Conservation (phyloP, 2,329 filamentous ascomycete genomes). For the Talaromyces sp. region DNA sequence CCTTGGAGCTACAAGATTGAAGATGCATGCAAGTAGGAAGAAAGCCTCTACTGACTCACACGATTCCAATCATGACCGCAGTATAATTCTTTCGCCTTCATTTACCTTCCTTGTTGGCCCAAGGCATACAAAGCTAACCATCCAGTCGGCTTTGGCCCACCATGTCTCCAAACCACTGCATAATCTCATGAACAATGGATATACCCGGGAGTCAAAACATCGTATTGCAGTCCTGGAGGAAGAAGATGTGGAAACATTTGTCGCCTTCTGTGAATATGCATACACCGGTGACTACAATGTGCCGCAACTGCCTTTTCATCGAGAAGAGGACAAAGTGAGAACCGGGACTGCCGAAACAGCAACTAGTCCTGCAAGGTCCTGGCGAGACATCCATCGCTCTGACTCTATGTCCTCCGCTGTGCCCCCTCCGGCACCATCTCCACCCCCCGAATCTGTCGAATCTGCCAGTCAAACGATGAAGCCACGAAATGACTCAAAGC, state of each 20-base stretch:
- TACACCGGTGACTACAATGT: slow-evolving; percentile 53
- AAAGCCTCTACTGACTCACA: neutral
- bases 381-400: slow-evolving; percentile 22
- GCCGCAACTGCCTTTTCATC: slow-evolving; percentile 28
- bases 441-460: slow-evolving; percentile 22
- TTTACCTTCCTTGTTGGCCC: slow-evolving; percentile 53
- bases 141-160: slow-evolving; percentile 50
- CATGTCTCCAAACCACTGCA: slow-evolving; percentile 48
- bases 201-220: slow-evolving; percentile 49
- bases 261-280: slow-evolving; percentile 53
- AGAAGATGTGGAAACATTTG: slow-evolving; percentile 53
- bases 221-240: slow-evolving; percentile 49
- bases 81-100: slow-evolving; percentile 47
- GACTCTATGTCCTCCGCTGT: slow-evolving; percentile 29
- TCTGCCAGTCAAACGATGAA: neutral
- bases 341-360: slow-evolving; percentile 12
- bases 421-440: slow-evolving; percentile 37
- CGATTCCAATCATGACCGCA: slow-evolving; percentile 24
- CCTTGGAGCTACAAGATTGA: neutral
- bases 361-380: slow-evolving; percentile 10
- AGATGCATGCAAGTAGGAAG: neutral
- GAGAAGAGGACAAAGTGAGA: slow-evolving; percentile 23
- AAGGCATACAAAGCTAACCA: slow-evolving; percentile 48
- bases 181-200: slow-evolving; percentile 50
- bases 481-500: neutral